phyloP scores from a whole-genome alignment of 768 basidiomycete species.

The Cyclocybe aegerita region DNA sequence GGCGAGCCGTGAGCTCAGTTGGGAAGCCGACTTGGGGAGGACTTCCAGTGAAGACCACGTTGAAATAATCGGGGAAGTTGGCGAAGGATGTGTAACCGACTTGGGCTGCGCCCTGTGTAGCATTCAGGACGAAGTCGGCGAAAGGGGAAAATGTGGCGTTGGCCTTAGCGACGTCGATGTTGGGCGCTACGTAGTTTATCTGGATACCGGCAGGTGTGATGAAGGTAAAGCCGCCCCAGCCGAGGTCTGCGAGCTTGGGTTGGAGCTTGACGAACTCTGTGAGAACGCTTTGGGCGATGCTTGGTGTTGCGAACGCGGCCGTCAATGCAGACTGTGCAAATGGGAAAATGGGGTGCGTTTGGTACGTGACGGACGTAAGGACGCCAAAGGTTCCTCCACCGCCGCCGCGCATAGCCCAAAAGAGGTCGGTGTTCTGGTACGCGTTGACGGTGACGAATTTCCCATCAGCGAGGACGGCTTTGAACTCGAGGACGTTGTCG shows the following conservation, averaged over 20 bases:
- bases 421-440: constrained; percentile 42
- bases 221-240: constrained; percentile 40
- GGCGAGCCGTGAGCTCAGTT: constrained; percentile 30
- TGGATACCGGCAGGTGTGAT: constrained; percentile 19
- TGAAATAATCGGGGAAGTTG: constrained; percentile 25
- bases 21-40: constrained; percentile 19
- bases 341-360: constrained; percentile 37
- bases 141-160: constrained; percentile 34
- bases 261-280: constrained; percentile 34
- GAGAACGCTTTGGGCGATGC: constrained; percentile 25
- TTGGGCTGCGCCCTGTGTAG: constrained; percentile 18
- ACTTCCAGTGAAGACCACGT: background rate
- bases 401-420: constrained; percentile 53
- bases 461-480: constrained; percentile 42
- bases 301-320: constrained; percentile 30
- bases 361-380: constrained; percentile 45
- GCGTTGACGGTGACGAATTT: constrained; percentile 37
- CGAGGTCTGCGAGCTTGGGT: constrained; percentile 36
- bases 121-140: constrained; percentile 23
- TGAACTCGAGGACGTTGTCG: constrained; percentile 47
- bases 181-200: constrained; percentile 29
- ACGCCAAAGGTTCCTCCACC: constrained; percentile 52
- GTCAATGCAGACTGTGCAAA: constrained; percentile 23
- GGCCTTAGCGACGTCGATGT: constrained; percentile 32
- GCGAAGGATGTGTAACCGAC: constrained; percentile 15